Evolutionary conservation across 805 yeast species (phyloP), one percentile per base, ranked within the genome.

Genomic region (Candida anglica): DNA sequence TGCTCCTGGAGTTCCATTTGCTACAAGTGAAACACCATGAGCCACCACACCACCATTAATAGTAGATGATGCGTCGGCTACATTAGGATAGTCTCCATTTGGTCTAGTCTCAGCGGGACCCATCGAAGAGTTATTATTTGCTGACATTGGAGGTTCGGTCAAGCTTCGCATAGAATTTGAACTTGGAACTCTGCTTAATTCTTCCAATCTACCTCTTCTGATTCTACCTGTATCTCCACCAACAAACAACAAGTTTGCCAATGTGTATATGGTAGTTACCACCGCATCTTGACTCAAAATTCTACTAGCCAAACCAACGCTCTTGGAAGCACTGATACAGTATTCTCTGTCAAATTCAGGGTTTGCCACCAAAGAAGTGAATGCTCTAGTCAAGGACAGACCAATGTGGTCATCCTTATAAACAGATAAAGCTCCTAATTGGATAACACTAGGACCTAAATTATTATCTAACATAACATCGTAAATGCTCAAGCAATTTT

Each of bases 201-300:
- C n/a, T n/a, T n/a, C n/a, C 6, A 19, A 11, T 15, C 9, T 21
- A 9, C 23, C 23, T 11, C 9, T 11, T 11, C 10, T 11, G 11
- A 21, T 9, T 9, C 10, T 9, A 9, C 23, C 23, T 9, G 23
- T 21, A 46, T 61, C 72, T 39, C 60, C 73, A 11, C 72, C 79
- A 34, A 69, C 74, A 33, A 81, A 74, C 20, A 91, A 60, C 39
- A 84, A 56, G 52, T 93, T 93, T 14, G 85, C 77, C 42, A 91
- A 68, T 0, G 94, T 79, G 58, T 93, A 93, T 33, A 93, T 78
- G 1, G 91, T 75, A 6, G 95, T 81, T 6, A 88, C 85, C 15
- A 84, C 79, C 1, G 86, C 77, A 51, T 88, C 96, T 50, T 87
- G 91, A 14, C 88, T 76, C 34, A 84, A 64, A 6, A 77, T 74